Conservation (phyloP, 352 stramenopile genomes). For the Phytopythium montanum region DNA sequence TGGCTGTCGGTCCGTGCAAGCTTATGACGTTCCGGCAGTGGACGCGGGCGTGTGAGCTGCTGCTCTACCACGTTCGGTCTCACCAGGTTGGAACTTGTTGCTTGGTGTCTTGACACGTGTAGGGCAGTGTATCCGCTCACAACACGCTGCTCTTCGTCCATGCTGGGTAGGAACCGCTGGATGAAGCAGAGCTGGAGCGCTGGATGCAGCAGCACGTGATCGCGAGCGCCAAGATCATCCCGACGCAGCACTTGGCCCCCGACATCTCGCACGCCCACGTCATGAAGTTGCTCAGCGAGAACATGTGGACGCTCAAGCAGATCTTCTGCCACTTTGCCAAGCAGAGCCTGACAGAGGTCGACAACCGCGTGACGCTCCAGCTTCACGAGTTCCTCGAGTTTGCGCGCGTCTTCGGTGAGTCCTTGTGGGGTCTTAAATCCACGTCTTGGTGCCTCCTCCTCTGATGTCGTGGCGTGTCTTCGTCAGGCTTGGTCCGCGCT, state of each 20-base stretch:
- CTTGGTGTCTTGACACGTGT: background rate
- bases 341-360: conserved; percentile 54
- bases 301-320: conserved; percentile 73
- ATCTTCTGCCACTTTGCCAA: conserved; percentile 72
- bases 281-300: conserved; percentile 59
- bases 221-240: conserved; percentile 45
- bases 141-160: background rate
- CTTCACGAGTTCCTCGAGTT: conserved; percentile 70
- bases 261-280: conserved; percentile 68
- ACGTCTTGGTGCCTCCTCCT: background rate
- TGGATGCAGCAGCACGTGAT: conserved; percentile 53
- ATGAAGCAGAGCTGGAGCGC: conserved; percentile 28
- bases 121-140: background rate
- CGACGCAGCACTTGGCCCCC: conserved; percentile 54
- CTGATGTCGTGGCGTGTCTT: conserved; percentile 5
- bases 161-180: conserved; percentile 9
- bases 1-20: conserved; percentile 23
- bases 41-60: conserved; percentile 38
- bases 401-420: conserved; percentile 64
- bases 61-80: conserved; percentile 33
- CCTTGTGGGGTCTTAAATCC: background rate
- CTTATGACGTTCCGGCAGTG: conserved; percentile 52
- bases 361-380: conserved; percentile 44
- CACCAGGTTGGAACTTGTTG: conserved; percentile 13
- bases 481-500: conserved; percentile 42